Evolutionary conservation across 495 filamentous ascomycete genomes (phyloP).

Genomic region (Aspergillus taichungensis): DNA sequence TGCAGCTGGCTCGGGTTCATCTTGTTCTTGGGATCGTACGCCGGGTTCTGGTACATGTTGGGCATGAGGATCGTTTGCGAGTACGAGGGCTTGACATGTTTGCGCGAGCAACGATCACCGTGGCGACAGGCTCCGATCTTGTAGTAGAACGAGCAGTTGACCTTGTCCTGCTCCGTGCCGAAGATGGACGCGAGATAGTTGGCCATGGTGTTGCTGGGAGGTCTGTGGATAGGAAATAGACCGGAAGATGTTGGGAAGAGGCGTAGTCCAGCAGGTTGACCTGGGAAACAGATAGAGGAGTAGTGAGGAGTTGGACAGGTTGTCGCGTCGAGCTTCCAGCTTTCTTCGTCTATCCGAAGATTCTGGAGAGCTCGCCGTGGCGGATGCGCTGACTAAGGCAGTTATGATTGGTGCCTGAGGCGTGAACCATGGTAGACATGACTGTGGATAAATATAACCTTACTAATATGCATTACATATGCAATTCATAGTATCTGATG

Average conservation of each 20-base stretch:
- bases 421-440: too few species aligned
- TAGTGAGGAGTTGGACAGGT: neutral
- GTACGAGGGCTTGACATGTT: conserved; percentile 99
- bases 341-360: conserved; percentile 21
- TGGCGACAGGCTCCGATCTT: conserved; percentile 98
- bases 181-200: conserved; percentile 99
- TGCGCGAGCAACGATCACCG: conserved; percentile 94
- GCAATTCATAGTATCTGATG: too few species aligned
- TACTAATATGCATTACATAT: too few species aligned
- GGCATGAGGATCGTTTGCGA: conserved; percentile 94
- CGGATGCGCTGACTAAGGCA: conserved; percentile 26
- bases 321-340: conserved; percentile 5
- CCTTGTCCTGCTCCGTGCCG: conserved; percentile 98
- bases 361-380: conserved; percentile 35
- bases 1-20: conserved; percentile 93
- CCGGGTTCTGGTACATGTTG: conserved; percentile 98
- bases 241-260: neutral
- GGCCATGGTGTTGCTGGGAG: conserved; percentile 48
- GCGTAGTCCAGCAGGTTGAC: neutral
- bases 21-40: conserved; percentile 92
- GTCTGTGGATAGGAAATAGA: neutral
- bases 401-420: conserved; percentile 15
- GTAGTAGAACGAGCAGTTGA: conserved; percentile 80
- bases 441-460: too few species aligned
- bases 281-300: neutral